A percentile compares a stretch with the other conserved stretches of the same genome.
phyloP scores from a whole-genome alignment of 331 rosid genomes.

The Stylosanthes scabra region DNA sequence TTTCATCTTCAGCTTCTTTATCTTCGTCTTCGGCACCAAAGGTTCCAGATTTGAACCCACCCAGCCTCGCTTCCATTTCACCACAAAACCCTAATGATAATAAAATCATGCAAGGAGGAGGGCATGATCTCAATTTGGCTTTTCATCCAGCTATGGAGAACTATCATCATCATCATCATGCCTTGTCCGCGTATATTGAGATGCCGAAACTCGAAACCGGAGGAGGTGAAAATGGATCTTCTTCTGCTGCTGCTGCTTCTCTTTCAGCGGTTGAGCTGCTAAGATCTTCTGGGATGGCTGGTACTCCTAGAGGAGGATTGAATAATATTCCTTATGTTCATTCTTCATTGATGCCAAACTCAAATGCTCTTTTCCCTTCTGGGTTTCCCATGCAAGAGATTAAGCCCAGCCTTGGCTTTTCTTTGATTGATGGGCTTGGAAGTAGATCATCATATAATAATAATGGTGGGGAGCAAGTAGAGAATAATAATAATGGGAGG shows the following conservation, averaged over 20 bases:
- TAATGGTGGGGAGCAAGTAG: slow-evolving; percentile 41
- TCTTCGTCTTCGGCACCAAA: slow-evolving; percentile 9
- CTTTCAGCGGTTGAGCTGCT: slow-evolving; percentile 49
- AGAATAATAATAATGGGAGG: slow-evolving; percentile 63
- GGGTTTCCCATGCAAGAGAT: slow-evolving; percentile 62
- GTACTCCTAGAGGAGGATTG: slow-evolving; percentile 54
- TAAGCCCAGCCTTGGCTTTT: slow-evolving; percentile 57
- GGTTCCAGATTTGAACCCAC: slow-evolving; percentile 68
- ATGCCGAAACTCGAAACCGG: slow-evolving; percentile 42
- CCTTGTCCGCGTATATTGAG: slow-evolving; percentile 32
- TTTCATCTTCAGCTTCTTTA: slow-evolving; percentile 5
- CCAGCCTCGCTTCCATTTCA: slow-evolving; percentile 42
- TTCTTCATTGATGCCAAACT: slow-evolving; percentile 50
- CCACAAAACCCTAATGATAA: slow-evolving; percentile 49
- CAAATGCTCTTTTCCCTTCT: slow-evolving; percentile 45
- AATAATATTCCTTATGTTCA: slow-evolving; percentile 41
- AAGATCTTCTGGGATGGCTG: slow-evolving; percentile 44
- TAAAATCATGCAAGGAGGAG: slow-evolving; percentile 38
- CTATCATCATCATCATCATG: slow-evolving; percentile 42
- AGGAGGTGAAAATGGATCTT: slow-evolving; percentile 17
- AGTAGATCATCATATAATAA: slow-evolving; percentile 38
- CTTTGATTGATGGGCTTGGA: slow-evolving; percentile 59
- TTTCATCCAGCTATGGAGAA: slow-evolving; percentile 50
- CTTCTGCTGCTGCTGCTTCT: slow-evolving; percentile 40
- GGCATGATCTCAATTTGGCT: slow-evolving; percentile 76